phyloP scores from a whole-genome alignment of 108 stramenopile genomes.

The Schizochytrium sp. region DNA sequence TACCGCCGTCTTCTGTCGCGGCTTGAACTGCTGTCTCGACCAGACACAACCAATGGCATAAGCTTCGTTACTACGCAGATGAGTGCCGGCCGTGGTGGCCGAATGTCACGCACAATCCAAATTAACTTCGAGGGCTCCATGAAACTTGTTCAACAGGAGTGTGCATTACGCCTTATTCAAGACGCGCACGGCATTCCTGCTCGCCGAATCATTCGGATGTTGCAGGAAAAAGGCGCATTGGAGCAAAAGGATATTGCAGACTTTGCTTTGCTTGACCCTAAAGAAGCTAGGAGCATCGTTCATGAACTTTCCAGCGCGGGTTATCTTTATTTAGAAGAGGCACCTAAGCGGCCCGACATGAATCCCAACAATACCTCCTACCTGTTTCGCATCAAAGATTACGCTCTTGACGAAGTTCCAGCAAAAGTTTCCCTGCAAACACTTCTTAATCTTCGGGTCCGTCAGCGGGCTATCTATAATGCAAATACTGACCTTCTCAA shows the following conservation, averaged over 20 bases:
- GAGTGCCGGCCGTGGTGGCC: not conserved
- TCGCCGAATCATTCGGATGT: constrained; percentile 4
- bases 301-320: constrained; percentile 12
- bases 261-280: constrained; percentile 25
- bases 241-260: constrained; percentile 46
- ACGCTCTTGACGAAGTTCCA: not conserved
- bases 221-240: not conserved
- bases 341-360: constrained; percentile 34
- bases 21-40: not conserved
- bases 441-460: constrained; percentile 20
- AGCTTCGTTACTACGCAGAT: not conserved
- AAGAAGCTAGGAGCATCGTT: constrained; percentile 8
- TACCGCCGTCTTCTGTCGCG: not conserved
- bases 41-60: not conserved
- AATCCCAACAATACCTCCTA: constrained; percentile 37
- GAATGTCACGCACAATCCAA: not conserved
- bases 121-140: constrained; percentile 16
- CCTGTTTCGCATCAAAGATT: constrained; percentile 42
- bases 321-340: constrained; percentile 34
- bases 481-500: not conserved
- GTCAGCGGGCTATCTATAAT: constrained; percentile 10
- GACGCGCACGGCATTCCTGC: constrained; percentile 25
- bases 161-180: constrained; percentile 5
- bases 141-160: constrained; percentile 1
- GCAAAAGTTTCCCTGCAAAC: constrained; percentile 14